Base-by-base conservation (phyloP, 305 asterid species). In the Fraxinus angustifolia region DNA sequence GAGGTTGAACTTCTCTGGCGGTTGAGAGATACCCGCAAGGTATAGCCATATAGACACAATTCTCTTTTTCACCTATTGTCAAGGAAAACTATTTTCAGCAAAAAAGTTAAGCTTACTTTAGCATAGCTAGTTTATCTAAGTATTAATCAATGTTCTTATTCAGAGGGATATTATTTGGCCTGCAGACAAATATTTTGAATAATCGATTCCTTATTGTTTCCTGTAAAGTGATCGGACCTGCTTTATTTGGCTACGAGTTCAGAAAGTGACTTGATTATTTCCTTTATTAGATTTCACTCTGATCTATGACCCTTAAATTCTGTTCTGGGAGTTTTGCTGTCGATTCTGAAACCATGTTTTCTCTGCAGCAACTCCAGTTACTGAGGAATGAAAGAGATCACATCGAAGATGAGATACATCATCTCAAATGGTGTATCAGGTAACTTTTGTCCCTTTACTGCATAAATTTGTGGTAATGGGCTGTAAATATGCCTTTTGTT, bases 1-100 rank as follows among this genome's bases (percentile, higher is more conserved):
- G 99, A 96, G 88, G 95, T 91, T 76, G 92, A 90, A 84, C 92
- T 92, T 88, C 97, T 96, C 26, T 93, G 91, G 92, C 82, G 90
- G 70, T 83, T 87, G 78, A 90, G 89, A 89, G 93, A 92, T 79
- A 81, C 86, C 68, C 95, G 98, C 80, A 94, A 92, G 98, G 99
- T 96, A 90, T 81, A 30, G 42, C 74, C 21, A 4, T 68, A 68
- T 68, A 14, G 74, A 68, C 19, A 14, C 8, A 68, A 21, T 28
- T 28, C 40, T 30, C 74, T 2, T 30, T 68, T 68, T 68, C 23
- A 6, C 8, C 74, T 26, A 68, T 30, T 68, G 21, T 28, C 30
- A 28, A 68, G 74, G 19, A 30, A 68, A 26, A 68, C 12, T 30
- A 68, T 68, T 19, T 21, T 60, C 3, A 28, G 19, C 38, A 14